Evolutionary conservation across 495 filamentous ascomycete genomes (phyloP), one percentile per base, ranked within the genome.

Genomic region (Evernia prunastri): DNA sequence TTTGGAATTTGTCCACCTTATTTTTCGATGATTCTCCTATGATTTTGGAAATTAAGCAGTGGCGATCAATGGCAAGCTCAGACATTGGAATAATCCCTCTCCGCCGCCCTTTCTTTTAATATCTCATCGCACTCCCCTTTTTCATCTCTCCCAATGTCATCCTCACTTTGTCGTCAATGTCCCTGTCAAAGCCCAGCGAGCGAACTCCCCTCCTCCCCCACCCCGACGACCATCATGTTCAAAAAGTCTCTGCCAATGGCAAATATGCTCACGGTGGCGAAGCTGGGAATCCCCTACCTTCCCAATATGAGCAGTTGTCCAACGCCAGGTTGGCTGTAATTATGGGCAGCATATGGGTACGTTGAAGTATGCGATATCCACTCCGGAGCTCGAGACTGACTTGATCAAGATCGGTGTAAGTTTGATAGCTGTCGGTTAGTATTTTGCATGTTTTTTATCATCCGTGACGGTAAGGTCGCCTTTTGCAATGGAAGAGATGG

Each of bases 281-380:
- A 13, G 10, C 23, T 1, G 45, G 25, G 27, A 13, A 29, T 13
- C 4, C 45, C 20, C 2, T 23, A 20, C 10, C 42, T 45, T 23
- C 42, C 15, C 45, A 3, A 29, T 1, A 51, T 27, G 45, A 27
- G 45, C 45, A 61, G 47, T 47, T 15, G 15, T 54, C 47, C 13
- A 54, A 61, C 27, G 25, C 36, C 2, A 7, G 11, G 35, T 40
- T 61, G 5, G 45, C 45, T 20, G 17, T 39, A 33, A 13, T 54
- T 13, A 61, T 61, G 60, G 60, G 60, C 20, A 40, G 31, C n/a
- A 40, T 61, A 25, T 61, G 60, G 60, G 45, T 61, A 42, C 13
- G 15, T 25, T 1, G n/a, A n/a, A n/a, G n/a, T n/a, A 18, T 8
- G 37, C 37, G 0, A 9, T 54, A 13, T 4, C 11, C 23, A 45